Evolutionary conservation across 176 grass and related monocot genomes (phyloP), one percentile per base, ranked within the genome.

Genomic region (Zoysia pacifica): DNA sequence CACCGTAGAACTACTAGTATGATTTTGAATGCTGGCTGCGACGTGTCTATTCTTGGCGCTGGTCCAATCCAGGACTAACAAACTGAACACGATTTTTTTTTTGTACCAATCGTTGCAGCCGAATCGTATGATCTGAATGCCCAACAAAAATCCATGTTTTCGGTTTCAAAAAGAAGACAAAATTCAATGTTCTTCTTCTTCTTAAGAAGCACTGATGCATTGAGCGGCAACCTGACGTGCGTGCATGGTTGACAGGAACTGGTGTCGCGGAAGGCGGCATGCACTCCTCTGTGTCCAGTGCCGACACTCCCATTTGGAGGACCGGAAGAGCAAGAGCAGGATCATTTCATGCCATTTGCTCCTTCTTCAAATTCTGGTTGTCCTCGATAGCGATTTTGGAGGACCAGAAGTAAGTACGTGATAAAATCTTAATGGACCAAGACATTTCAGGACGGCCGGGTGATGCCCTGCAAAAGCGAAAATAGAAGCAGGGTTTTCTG

Each of bases 261-360:
- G 9, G 40, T 13, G 73, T 37, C 53, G 52, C 14, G 1, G 52
- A 84, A 77, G 72, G 2, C 82, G 52, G 66, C 82, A 47, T 12
- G 56, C 82, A 51, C 42, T 5, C 50, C 53, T 43, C 41, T 77
- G 59, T 72, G 77, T 2, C 77, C 19, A 6, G 49, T 38, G 72
- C 78, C 59, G 82, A 85, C 82, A 82, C 40, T 78, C 44, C 66
- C 43, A 67, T 85, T 85, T 89, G 87, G 78, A 73, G 78, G 7
- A 52, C 66, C 49, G 67, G 65, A 48, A 64, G 62, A 28, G 28
- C 28, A 58, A 58, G 52, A 18, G 10, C 73, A 46, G 6, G 72
- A 85, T 81, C 44, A 2, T 67, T 50, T 65, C 72, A 13, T 1
- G 28, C 9, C 18, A 16, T 61, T 68, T 41, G 42, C 55, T 38